Evolutionary conservation across 768 basidiomycete species (phyloP).

Genomic region (Rhodotorula sphaerocarpa): DNA sequence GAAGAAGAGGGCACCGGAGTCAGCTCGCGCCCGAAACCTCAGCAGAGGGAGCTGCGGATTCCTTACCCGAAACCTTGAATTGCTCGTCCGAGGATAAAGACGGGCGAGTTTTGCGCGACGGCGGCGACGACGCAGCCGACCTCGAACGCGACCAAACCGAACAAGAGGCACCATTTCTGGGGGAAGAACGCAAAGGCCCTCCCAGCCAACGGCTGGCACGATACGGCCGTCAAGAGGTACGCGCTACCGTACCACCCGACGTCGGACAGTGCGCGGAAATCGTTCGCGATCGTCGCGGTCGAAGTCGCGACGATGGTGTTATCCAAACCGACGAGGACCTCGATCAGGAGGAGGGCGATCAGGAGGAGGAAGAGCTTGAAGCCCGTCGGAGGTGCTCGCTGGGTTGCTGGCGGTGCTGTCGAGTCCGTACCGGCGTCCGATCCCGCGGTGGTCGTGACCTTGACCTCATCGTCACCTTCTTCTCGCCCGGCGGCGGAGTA

Average conservation of each 20-base stretch:
- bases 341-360: constrained; percentile 13
- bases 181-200: constrained; percentile 22
- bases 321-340: constrained; percentile 27
- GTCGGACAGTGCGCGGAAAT: constrained; percentile 12
- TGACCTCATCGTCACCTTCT: not conserved
- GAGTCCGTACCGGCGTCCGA: too few species aligned
- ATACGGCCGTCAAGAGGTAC: constrained; percentile 20
- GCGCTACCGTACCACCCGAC: constrained; percentile 24
- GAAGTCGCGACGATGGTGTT: constrained; percentile 27
- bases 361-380: constrained; percentile 9
- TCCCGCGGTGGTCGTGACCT: not conserved
- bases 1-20: not conserved
- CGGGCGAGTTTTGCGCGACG: constrained; percentile 2
- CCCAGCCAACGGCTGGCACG: constrained; percentile 18
- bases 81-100: constrained; percentile 23
- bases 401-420: not conserved
- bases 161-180: constrained; percentile 13
- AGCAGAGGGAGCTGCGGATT: too few species aligned
- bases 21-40: too few species aligned
- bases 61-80: constrained; percentile 19
- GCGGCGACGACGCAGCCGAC: constrained; percentile 20
- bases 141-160: constrained; percentile 7
- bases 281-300: constrained; percentile 13
- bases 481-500: not conserved
- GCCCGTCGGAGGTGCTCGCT: not conserved